These are phyloP conservation scores for Ustulina deusta DNA, from an alignment of 2,329 filamentous ascomycete species.

Conservation along the genomic window DNA sequence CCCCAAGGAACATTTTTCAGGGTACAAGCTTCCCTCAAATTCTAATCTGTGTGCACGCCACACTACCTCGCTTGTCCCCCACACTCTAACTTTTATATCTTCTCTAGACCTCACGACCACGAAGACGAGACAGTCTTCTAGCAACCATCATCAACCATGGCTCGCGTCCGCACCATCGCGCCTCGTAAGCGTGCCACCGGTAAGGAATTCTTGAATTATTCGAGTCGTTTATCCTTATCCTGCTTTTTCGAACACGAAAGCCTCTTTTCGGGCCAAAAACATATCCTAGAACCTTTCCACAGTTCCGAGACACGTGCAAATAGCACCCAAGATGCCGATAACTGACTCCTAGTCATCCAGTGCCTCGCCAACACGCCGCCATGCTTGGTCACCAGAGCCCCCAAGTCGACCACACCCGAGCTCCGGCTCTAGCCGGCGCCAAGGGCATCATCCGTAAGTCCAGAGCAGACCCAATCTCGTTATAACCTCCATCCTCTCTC, in stretches of 20 bases:
- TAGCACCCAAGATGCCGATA: neutral
- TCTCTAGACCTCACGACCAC: neutral
- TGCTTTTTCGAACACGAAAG: neutral
- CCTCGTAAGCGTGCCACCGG: neutral
- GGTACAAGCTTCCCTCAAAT: neutral
- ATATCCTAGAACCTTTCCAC: neutral
- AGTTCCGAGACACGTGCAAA: neutral
- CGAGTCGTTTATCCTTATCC: too few species aligned
- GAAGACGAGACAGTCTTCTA: constrained; percentile 2
- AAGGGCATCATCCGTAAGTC: constrained; percentile 15
- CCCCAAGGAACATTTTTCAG: neutral
- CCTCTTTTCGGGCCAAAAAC: neutral
- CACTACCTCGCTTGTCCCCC: neutral
- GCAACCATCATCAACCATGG: constrained; percentile 4
- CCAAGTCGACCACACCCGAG: neutral
- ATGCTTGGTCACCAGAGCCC: neutral
- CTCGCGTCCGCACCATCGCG: neutral
- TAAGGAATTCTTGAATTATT: neutral
- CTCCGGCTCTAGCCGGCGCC: constrained; percentile 9
- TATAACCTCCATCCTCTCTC: neutral
- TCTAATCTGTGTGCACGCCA: neutral
- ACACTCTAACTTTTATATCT: neutral
- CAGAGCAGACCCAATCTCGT: neutral
- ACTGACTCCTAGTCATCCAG: neutral
- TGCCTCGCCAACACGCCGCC: neutral